Conservation (phyloP, 1,139 yeast genomes). For the Geotrichum klebahnii region DNA sequence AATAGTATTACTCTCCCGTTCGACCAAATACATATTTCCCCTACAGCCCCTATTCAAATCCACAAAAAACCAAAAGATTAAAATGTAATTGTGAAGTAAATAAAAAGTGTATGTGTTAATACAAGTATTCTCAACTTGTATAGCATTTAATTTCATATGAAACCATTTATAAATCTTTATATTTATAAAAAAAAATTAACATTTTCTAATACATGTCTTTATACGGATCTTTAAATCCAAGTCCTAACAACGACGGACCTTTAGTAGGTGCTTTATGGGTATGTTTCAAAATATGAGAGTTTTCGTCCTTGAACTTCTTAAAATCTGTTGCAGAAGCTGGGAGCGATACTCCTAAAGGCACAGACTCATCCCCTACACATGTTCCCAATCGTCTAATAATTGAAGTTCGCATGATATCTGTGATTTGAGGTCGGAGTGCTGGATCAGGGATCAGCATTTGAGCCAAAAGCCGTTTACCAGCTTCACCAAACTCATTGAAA, state of each 20-base stretch:
- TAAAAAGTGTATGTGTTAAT: too few species aligned
- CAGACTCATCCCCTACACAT: conserved; percentile 11
- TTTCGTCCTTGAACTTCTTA: conserved; percentile 14
- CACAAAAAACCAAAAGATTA: too few species aligned
- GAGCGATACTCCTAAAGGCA: not conserved
- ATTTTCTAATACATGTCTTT: conserved; percentile 15
- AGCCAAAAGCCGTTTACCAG: conserved; percentile 30
- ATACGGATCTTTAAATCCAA: conserved; percentile 20
- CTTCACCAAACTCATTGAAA: conserved; percentile 33
- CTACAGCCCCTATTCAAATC: too few species aligned
- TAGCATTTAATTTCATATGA: not conserved
- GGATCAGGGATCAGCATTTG: conserved; percentile 71
- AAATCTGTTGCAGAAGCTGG: conserved; percentile 10
- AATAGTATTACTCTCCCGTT: too few species aligned
- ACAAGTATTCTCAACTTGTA: not conserved
- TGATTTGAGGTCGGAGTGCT: conserved; percentile 62
- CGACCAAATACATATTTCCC: too few species aligned
- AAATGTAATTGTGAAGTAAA: too few species aligned
- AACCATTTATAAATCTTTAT: too few species aligned
- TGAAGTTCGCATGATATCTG: conserved; percentile 49
- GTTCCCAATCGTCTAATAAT: conserved; percentile 12
- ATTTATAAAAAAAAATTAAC: too few species aligned
- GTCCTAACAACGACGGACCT: conserved; percentile 18
- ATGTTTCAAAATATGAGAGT: conserved; percentile 15
- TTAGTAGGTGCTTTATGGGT: conserved; percentile 16